Base-by-base conservation (phyloP, 2,329 filamentous ascomycete genomes). In the Neobulgaria alba region DNA sequence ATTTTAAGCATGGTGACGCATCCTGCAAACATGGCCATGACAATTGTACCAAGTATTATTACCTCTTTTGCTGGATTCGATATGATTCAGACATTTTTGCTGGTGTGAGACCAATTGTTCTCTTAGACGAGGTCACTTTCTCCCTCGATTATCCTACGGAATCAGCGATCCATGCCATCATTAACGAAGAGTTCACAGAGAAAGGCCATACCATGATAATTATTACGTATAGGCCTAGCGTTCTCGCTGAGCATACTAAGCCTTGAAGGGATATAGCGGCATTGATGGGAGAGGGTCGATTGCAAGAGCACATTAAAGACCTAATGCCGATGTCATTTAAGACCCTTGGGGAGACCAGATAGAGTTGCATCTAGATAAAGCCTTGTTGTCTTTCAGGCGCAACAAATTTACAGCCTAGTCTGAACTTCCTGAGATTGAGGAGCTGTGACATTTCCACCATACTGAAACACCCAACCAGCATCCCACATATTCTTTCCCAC, bases 61-160 rank as follows among this genome's bases (percentile, higher is more conserved):
- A 39, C 43, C 8, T 38, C 48, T 10, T 36, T 55, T 33, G 39
- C 46, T 31, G 32, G 34, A 1, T 54, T 53, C 10, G 41, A 58
- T 14, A 8, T 30, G 48, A 7, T 67, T 14, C 47, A 53, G 17
- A 67, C 35, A 47, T 67, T 45, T 37, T 31, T 54, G 10, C 23
- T 26, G 46, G 50, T 1, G 26, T 46, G 1, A 60, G 52, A 21
- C 61, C 63, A 0, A 48, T 65, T 5, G 43, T 71, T 1, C 49
- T 71, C 4, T 48, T 68, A 2, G 66, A 68, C 16, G 66, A 68
- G 51, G 60, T 62, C 1, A 67, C 64, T 3, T 66, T 62, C 48
- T 64, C 57, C 0, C 50, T 65, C 2, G 63, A 65, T 43, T n/a
- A 43, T 1, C 46, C 32, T 0, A 65, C 59, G 0, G 62, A 66